A percentile compares a stretch with the other conserved stretches of the same genome.
These are phyloP conservation scores for Aurantiochytrium sp. DNA, from an alignment of 108 stramenopile genomes.

Conservation along the genomic window DNA sequence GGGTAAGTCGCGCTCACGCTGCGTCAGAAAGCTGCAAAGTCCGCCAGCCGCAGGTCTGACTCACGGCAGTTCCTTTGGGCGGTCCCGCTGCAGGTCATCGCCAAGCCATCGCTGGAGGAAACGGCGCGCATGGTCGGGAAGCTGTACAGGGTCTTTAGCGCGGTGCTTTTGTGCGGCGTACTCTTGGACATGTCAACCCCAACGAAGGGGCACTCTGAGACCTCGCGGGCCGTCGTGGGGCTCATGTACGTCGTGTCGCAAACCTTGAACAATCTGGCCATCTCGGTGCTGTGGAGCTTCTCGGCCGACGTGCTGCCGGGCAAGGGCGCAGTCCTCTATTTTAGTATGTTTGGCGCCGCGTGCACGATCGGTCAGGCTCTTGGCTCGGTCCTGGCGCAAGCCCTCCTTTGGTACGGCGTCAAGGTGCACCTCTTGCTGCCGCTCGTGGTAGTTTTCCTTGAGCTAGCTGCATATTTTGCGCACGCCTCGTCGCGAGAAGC, in stretches of 20 bases:
- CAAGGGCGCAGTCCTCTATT: neutral
- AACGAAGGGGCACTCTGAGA: neutral
- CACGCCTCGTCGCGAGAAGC: neutral
- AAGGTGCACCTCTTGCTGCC: neutral
- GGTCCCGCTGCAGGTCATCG: too few relatives aligned
- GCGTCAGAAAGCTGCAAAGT: too few relatives aligned
- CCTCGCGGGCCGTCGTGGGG: neutral
- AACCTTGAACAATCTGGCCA: neutral
- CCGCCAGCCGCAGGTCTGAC: neutral
- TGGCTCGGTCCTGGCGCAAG: neutral
- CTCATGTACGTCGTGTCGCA: neutral
- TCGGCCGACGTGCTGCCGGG: neutral
- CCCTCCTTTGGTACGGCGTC: neutral
- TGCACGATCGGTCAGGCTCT: constrained; percentile 15
- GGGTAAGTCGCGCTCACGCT: neutral
- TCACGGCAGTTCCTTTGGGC: neutral
- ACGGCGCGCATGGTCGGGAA: neutral
- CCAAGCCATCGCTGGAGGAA: neutral
- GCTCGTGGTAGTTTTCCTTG: neutral
- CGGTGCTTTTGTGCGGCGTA: neutral
- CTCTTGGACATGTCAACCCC: neutral
- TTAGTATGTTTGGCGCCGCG: constrained; percentile 16
- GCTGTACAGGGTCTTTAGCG: neutral
- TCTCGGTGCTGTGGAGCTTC: neutral
- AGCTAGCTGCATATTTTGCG: neutral